These are phyloP conservation scores for Camellia lanceoleosa DNA, from an alignment of 148 eudicot genomes.

Conservation along the genomic window DNA sequence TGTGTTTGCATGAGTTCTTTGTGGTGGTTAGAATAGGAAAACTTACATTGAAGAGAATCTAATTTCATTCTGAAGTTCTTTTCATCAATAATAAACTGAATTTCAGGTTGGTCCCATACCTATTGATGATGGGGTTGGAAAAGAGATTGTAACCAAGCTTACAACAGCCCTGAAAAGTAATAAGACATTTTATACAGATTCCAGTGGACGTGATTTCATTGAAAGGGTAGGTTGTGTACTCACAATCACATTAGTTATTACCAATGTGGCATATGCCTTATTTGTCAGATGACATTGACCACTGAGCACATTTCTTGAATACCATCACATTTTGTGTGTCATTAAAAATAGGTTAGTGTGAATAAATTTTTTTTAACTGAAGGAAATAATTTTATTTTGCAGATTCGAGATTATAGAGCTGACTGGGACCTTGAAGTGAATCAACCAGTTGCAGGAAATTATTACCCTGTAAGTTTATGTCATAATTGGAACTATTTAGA, in stretches of 20 bases:
- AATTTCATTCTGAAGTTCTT: conserved; percentile 6
- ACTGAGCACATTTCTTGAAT: not conserved
- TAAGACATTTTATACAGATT: conserved; percentile 85
- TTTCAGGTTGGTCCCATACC: conserved; percentile 94
- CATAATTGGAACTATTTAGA: not conserved
- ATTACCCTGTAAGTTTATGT: conserved; percentile 83
- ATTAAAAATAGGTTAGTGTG: not conserved
- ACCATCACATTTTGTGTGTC: not conserved
- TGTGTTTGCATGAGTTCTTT: not conserved
- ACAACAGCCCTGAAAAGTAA: conserved; percentile 55
- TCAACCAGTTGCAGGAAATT: conserved; percentile 93
- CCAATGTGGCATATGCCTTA: not conserved
- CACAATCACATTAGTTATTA: not conserved
- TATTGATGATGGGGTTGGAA: conserved; percentile 76
- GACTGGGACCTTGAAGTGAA: conserved; percentile 93
- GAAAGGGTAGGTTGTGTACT: conserved; percentile 53
- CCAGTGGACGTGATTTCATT: conserved; percentile 95
- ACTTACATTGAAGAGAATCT: not conserved
- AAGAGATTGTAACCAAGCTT: conserved; percentile 78
- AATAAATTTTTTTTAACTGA: not conserved
- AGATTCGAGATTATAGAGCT: conserved; percentile 92
- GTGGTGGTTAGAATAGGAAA: not conserved
- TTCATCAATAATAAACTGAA: not conserved
- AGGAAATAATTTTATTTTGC: conserved; percentile 22
- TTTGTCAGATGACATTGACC: not conserved